Evolutionary conservation across 352 stramenopile species (phyloP), one percentile per base, ranked within the genome.

Genomic region (Pseudoperonospora humuli): DNA sequence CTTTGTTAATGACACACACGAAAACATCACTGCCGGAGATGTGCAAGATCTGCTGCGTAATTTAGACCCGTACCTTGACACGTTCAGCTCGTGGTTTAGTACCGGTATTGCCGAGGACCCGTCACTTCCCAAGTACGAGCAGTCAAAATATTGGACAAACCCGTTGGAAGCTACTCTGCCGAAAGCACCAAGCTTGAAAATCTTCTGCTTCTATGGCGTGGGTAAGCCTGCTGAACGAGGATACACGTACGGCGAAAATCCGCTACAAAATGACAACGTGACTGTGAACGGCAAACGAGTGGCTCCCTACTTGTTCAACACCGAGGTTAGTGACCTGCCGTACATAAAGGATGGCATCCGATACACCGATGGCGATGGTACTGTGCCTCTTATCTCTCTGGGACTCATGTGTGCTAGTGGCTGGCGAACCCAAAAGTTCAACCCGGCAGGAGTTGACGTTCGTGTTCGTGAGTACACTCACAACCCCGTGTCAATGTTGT

Each of bases 151-250:
- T 61, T 96, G 84, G 84, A 78, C 86, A 18, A 96, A 98, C 61
- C 79, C 87, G 27, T 64, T 96, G 5, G 65, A 74, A 39, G 78
- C 85, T 13, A 62, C 79, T 24, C 65, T 98, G 9, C 94, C 94
- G 5, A 57, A 81, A 21, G 94, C 94, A 13, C 89, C 94, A 3
- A 92, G 80, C 24, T 70, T 98, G 52, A 96, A 96, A 44, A 68
- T 97, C 13, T 97, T 96, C 50, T 98, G 94, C 35, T 61, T 98
- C 7, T 97, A 98, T 66, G 94, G 94, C 34, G 70, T 95, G 11
- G 88, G 89, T 39, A 77, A 96, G 9, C 75, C 84, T 15, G 95
- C 93, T 4, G 83, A 93, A 47, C 78, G 83, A 26, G 75, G 72
- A 44, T 95, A 95, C 54, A 63, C 79, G 21, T 93, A 92, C 37